Conservation (phyloP, 306 rosid genomes). For the Vigna trinervia region DNA sequence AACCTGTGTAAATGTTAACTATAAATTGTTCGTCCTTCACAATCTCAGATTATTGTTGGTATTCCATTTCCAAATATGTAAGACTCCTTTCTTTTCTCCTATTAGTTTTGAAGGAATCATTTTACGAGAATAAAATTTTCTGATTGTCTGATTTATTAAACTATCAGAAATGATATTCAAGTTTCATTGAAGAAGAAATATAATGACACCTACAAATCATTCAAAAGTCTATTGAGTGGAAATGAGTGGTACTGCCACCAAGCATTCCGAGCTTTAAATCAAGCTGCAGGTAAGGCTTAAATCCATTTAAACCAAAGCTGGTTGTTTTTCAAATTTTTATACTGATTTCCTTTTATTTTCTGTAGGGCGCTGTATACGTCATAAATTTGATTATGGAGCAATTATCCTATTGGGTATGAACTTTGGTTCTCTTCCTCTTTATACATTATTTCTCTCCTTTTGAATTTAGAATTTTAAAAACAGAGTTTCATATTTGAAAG, state of each 20-base stretch:
- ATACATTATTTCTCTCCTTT: slow-evolving; percentile 22
- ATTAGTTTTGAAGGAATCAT: slow-evolving; percentile 18
- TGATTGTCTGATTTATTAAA: slow-evolving; percentile 49
- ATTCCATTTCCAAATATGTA: slow-evolving; percentile 97
- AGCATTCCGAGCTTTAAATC: slow-evolving; percentile 96
- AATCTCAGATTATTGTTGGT: slow-evolving; percentile 88
- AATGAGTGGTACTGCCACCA: slow-evolving; percentile 96
- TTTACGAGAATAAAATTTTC: slow-evolving; percentile 31
- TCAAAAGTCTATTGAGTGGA: slow-evolving; percentile 79
- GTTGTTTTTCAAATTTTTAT: neutral
- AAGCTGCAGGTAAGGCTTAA: slow-evolving; percentile 83
- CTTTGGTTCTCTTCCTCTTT: slow-evolving; percentile 10
- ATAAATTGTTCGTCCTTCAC: slow-evolving; percentile 61
- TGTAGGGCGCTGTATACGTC: slow-evolving; percentile 94
- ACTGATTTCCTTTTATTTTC: slow-evolving; percentile 39
- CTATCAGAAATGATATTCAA: slow-evolving; percentile 80
- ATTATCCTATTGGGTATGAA: slow-evolving; percentile 78
- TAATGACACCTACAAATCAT: slow-evolving; percentile 79
- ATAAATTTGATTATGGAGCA: slow-evolving; percentile 91
- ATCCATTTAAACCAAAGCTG: slow-evolving; percentile 13
- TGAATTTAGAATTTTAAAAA: slow-evolving; percentile 13
- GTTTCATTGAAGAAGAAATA: slow-evolving; percentile 80
- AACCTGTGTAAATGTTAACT: slow-evolving; percentile 29
- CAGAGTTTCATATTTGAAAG: slow-evolving; percentile 13
- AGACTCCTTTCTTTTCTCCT: slow-evolving; percentile 50